Conservation (phyloP, 768 basidiomycete genomes). For the Trametes coccinea region DNA sequence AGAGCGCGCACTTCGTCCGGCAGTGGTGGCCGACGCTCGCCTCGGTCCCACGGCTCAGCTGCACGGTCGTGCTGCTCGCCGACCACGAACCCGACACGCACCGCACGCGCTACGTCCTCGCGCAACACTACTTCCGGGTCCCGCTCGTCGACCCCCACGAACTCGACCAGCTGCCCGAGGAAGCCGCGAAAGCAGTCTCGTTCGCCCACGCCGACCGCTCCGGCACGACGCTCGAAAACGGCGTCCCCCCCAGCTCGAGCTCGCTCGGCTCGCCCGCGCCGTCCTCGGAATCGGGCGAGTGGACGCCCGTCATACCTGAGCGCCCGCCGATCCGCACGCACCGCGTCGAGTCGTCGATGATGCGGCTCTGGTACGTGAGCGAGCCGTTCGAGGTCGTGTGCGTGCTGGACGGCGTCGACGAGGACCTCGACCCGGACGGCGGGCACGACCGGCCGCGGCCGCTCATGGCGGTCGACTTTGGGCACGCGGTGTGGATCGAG, state of each 20-base stretch:
- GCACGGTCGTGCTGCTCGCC: conserved; percentile 69
- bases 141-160: conserved; percentile 43
- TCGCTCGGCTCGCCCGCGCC: conserved; percentile 1
- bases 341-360: conserved; percentile 51
- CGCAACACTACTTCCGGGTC: conserved; percentile 76
- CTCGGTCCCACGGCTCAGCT: conserved; percentile 64
- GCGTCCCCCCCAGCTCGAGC: background rate
- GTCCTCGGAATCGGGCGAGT: conserved; percentile 2
- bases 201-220: conserved; percentile 1
- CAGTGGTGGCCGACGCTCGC: conserved; percentile 80
- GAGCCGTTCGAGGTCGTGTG: conserved; percentile 73
- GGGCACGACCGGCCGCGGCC: conserved; percentile 56
- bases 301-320: conserved; percentile 3
- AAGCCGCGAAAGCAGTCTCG: conserved; percentile 10
- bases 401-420: conserved; percentile 47
- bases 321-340: conserved; percentile 9
- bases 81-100: conserved; percentile 62
- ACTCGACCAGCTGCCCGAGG: conserved; percentile 1
- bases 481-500: conserved; percentile 84
- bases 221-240: background rate
- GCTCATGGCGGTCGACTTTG: conserved; percentile 83
- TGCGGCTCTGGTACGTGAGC: conserved; percentile 71
- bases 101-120: conserved; percentile 61
- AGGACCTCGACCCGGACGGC: conserved; percentile 40
- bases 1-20: conserved; percentile 74